phyloP scores from a whole-genome alignment of 2,329 filamentous ascomycete species.

The Pestalotiopsis sp. region DNA sequence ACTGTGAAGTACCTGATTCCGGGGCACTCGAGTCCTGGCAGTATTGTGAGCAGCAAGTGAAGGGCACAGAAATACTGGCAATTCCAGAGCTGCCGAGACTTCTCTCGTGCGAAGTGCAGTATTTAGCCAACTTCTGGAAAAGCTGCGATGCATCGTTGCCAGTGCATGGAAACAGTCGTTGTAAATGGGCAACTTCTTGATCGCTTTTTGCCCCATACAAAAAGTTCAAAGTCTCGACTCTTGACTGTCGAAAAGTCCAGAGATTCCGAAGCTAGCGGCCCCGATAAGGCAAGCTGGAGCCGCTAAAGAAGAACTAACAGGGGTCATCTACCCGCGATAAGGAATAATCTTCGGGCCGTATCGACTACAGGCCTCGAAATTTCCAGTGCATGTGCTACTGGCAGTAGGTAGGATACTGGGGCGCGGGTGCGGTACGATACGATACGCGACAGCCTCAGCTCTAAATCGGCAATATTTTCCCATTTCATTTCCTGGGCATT shows the following conservation, averaged over 20 bases:
- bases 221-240: background rate
- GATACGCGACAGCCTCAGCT: constrained; percentile 3
- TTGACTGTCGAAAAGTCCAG: background rate
- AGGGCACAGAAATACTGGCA: constrained; percentile 53
- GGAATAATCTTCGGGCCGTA: constrained; percentile 15
- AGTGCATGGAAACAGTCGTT: background rate
- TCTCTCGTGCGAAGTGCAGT: constrained; percentile 45
- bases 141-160: constrained; percentile 43
- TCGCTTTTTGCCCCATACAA: background rate
- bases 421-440: background rate
- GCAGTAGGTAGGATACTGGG: background rate
- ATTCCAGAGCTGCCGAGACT: constrained; percentile 33
- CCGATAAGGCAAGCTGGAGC: background rate
- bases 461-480: background rate
- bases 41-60: constrained; percentile 32
- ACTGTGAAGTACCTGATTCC: constrained; percentile 14
- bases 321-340: constrained; percentile 1
- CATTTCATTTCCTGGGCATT: constrained; percentile 2
- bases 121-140: constrained; percentile 44
- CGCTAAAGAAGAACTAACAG: background rate
- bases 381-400: background rate
- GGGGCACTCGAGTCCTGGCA: constrained; percentile 5
- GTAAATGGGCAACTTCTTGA: background rate
- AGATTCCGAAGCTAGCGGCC: constrained; percentile 1
- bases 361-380: constrained; percentile 11